These are phyloP conservation scores for Rutidosis leptorrhynchoides DNA, from an alignment of 129 eudicot genomes.

Conservation along the genomic window DNA sequence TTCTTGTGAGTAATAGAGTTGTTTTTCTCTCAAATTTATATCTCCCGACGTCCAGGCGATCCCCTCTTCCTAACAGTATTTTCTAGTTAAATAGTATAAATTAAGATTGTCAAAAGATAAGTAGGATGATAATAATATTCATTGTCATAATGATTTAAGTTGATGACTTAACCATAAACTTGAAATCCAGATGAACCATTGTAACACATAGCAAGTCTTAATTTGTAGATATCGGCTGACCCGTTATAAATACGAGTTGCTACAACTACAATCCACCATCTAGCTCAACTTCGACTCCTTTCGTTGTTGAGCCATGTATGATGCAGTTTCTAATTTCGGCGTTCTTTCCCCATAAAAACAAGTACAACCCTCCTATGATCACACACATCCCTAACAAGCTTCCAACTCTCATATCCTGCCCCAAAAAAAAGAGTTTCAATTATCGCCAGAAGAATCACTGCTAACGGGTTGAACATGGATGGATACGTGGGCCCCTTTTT, in stretches of 20 bases:
- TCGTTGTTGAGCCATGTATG: neutral
- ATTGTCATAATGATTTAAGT: neutral
- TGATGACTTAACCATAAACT: neutral
- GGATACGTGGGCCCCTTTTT: slow-evolving; percentile 7
- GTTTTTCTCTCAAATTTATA: too few relatives aligned
- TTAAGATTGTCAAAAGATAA: neutral
- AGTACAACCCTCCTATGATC: slow-evolving; percentile 1
- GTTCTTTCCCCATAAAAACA: slow-evolving; percentile 5
- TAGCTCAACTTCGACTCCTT: neutral
- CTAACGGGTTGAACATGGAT: neutral
- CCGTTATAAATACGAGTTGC: neutral
- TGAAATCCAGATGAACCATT: neutral
- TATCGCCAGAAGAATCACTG: slow-evolving; percentile 2
- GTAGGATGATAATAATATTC: too few relatives aligned
- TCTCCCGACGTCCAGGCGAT: too few relatives aligned
- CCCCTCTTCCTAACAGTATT: too few relatives aligned
- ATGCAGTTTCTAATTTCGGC: neutral
- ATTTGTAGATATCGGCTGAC: neutral
- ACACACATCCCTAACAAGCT: slow-evolving; percentile 6
- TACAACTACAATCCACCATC: neutral
- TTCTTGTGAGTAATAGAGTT: too few relatives aligned
- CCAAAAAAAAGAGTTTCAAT: neutral
- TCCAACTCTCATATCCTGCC: neutral
- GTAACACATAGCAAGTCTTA: neutral
- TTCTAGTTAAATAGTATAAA: neutral